Evolutionary conservation across 164 flowering plant species (phyloP), one percentile per base, ranked within the genome.

Genomic region (Saururus chinensis): DNA sequence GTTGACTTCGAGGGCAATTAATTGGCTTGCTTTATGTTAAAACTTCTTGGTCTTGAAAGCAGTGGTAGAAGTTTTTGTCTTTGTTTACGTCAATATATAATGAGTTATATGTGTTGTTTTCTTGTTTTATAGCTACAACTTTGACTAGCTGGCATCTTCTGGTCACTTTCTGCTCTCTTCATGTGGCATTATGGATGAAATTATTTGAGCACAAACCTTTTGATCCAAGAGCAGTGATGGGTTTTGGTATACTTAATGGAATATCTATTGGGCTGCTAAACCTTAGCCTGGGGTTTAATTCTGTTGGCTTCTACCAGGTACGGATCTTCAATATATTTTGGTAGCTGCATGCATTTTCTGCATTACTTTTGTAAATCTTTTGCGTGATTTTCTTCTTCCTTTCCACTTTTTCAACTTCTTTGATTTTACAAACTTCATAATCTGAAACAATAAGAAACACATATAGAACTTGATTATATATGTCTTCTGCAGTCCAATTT

Each of bases 71-170:
- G 37, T 30, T 30, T 30, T 6, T n/a, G n/a, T 30, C 37, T 30
- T 30, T 30, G 37, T 30, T 30, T 6, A 30, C 37, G 6, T 30
- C 6, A 6, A 30, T 30, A 30, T 30, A 30, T 30, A 6, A 30
- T 30, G 4, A 30, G 37, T 30, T 30, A 30, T 30, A 30, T 30
- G 37, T 2, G 37, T 30, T 6, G 37, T 30, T 30, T 2, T 30
- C 6, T 30, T 30, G 6, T 55, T 24, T 51, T 23, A 9, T 41
- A 88, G 96, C 96, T 59, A 92, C 98, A 56, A 92, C 98, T 72
- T 76, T 92, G 84, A 92, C 98, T 54, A 92, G 98, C 76, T 92
- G 98, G 98, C 98, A 92, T 82, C 87, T 92, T 59, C 76, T 92
- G 63, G 98, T 92, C n/a, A 92, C 98, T 4, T 89, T 87, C 68